Base-by-base conservation (phyloP, 192 early-diverging fungal species). In the Backusella parvicylindrica region DNA sequence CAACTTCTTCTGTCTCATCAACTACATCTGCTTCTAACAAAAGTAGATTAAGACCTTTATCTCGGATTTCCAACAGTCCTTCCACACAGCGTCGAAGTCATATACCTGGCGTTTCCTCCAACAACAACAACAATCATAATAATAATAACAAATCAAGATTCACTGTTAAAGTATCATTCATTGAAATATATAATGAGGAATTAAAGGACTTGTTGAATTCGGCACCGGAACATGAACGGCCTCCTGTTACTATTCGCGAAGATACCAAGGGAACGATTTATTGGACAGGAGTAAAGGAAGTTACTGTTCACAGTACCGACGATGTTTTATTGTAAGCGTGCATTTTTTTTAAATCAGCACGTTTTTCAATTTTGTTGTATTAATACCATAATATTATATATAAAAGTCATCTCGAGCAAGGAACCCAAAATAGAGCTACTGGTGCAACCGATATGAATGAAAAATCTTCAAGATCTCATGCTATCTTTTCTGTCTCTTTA, bases 161-260 rank as follows among this genome's bases (percentile, higher is more conserved):
- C 13, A 75, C 75, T 11, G 84, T 92, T 30, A 84, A 83, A 41
- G 94, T 97, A 8, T 96, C 95, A 16, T 98, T 97, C 83, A 75
- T 99, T 66, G 97, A 99, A 75, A 89, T 97, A 4, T 97, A 99
- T 83, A 99, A 99, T 80, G 97, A 99, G 71, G 97, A 99, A 49
- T 84, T 97, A 64, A 91, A 95, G 26, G 97, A 99, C 80, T 82
- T 99, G 37, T 79, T 97, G 49, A 91, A 90, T 71, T 89, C 89
- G 47, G 73, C 83, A 70, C 75, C 84, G 73, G 79, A 81, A 68
- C 89, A 87, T 13, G 82, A 82, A 71, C 75, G 87, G 64, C 87
- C 89, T 6, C 85, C 87, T 11, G 86, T 95, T 12, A 87, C 92
- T 9, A 84, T 97, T 49, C 84, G 95, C 50, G 92, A 94, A 60